Evolutionary conservation across 306 rosid species (phyloP).

Genomic region (Pterocarpus santalinus): DNA sequence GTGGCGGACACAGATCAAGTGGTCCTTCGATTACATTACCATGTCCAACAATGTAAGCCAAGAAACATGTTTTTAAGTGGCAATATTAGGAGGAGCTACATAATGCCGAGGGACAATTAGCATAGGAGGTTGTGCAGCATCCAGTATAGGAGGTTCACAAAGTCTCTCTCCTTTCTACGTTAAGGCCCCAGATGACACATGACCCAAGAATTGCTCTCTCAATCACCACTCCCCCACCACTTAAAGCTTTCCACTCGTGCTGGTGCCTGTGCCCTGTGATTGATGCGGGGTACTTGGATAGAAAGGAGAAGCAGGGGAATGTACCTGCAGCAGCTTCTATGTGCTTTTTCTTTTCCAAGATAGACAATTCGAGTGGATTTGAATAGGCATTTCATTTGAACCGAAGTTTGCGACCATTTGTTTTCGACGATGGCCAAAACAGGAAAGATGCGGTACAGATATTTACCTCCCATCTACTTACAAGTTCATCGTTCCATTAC

Average conservation of each 20-base stretch:
- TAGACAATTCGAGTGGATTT: neutral
- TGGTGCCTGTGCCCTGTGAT: neutral
- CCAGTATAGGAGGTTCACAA: neutral
- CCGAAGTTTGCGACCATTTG: neutral
- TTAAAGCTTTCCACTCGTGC: neutral
- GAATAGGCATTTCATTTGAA: neutral
- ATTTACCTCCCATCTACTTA: neutral
- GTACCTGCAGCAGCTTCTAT: neutral
- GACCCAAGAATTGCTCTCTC: neutral
- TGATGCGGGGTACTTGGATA: conserved; percentile 1
- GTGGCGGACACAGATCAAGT: too few species aligned
- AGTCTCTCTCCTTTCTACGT: neutral
- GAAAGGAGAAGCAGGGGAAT: neutral
- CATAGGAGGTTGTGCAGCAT: too few species aligned
- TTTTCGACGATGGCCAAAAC: neutral
- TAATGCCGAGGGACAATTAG: too few species aligned
- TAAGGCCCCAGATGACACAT: conserved; percentile 1
- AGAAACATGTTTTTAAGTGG: too few species aligned
- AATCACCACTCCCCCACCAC: neutral
- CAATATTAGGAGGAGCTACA: too few species aligned
- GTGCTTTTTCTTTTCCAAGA: neutral
- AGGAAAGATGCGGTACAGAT: neutral
- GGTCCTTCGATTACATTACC: too few species aligned
- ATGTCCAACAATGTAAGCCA: too few species aligned
- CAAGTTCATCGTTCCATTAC: neutral